Evolutionary conservation across 2,329 filamentous ascomycete species (phyloP), one percentile per base, ranked within the genome.

Genomic region (Fusarium buharicum): DNA sequence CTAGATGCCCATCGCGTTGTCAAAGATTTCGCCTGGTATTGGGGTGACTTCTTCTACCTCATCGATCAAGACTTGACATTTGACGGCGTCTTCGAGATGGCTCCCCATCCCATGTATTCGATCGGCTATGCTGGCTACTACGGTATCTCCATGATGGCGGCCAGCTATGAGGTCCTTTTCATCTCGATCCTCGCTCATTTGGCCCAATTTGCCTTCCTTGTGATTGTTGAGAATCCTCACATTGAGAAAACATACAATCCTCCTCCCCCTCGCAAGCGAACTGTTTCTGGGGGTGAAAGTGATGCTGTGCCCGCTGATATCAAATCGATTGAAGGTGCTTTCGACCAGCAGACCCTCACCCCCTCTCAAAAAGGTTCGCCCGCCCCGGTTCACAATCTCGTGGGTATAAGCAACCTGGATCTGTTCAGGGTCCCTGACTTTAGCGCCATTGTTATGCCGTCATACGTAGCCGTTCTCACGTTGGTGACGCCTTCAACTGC

Each of bases 1-100:
- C 84, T 99, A 61, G 95, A 99, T 77, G 95, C 95, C 17, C 95
- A 99, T 77, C 86, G 95, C 59, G 95, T 99, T 45, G 95, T 99
- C 73, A 98, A 98, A 78, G 95, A 99, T 78, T 99, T 93, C 79
- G 95, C 95, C 24, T 99, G 95, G 95, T 99, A 98, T 78, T 99
- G 95, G 95, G 95, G 95, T 60, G 95, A 99, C 77, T 98, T 98
- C 79, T 99, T 98, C 83, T 99, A 93, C 78, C 88, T 99, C 72
- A 92, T 99, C 75, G 95, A 99, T 77, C 93, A 98, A 79, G 92
- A 97, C 73, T 83, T 99, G 75, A 98, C 93, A 45, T 99, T 99
- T 76, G 95, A 99, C 74, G 95, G 95, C 53, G 95, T 99, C 62
- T 99, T 98, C 75, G 95, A 99, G 79, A 96, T 99, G 89, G 95